phyloP scores from a whole-genome alignment of 2,329 filamentous ascomycete species.

The Tolypocladium ovalisporum region DNA sequence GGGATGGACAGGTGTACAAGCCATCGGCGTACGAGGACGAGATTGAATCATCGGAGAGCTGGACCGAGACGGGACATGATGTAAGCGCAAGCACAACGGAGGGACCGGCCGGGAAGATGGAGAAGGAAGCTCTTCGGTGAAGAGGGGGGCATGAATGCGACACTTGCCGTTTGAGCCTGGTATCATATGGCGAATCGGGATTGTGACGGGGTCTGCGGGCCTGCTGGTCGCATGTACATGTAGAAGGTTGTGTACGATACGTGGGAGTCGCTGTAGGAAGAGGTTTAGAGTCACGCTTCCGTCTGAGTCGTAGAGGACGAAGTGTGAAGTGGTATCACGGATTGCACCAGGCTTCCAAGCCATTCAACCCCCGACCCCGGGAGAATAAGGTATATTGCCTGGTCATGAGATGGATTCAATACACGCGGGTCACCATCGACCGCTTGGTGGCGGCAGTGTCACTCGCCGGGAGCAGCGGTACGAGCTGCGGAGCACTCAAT shows the following conservation, averaged over 20 bases:
- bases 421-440: neutral
- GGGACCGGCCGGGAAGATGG: conserved; percentile 5
- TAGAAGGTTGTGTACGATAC: neutral
- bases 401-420: no score
- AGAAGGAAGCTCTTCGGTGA: conserved; percentile 3
- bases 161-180: neutral
- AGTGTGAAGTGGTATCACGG: neutral
- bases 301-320: neutral
- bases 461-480: neutral
- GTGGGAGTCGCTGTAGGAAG: neutral
- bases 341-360: no score
- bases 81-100: conserved; percentile 2
- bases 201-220: neutral
- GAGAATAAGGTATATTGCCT: no score
- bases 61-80: conserved; percentile 10
- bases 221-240: neutral
- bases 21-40: conserved; percentile 29
- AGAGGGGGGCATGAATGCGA: neutral
- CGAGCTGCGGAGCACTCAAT: neutral
- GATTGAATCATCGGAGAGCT: conserved; percentile 11
- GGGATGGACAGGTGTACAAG: conserved; percentile 36
- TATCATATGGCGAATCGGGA: neutral
- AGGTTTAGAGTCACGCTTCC: neutral
- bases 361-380: no score
- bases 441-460: neutral